Conservation (phyloP, 176 grass and related monocot genomes). For the Aechmea fasciata region DNA sequence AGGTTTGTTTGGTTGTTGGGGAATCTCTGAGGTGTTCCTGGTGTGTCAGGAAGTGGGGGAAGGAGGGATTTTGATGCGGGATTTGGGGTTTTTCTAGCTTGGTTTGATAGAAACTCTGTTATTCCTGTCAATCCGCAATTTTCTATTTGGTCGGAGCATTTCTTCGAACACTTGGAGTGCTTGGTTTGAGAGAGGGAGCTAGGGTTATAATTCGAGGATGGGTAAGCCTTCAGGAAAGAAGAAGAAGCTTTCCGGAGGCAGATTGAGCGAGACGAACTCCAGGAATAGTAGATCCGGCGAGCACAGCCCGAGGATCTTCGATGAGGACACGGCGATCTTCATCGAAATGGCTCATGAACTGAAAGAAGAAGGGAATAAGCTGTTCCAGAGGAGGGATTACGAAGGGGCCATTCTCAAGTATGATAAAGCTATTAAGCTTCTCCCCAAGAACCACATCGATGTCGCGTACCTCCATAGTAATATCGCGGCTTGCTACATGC, state of each 20-base stretch:
- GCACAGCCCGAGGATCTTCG: conserved; percentile 34
- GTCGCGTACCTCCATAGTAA: conserved; percentile 65
- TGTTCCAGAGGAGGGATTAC: conserved; percentile 77
- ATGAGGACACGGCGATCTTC: conserved; percentile 62
- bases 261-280: conserved; percentile 35
- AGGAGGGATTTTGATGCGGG: neutral
- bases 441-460: conserved; percentile 47
- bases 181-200: neutral
- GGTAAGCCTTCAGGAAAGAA: conserved; percentile 80
- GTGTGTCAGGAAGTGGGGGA: neutral
- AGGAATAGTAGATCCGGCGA: conserved; percentile 30
- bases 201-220: conserved; percentile 23
- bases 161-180: neutral
- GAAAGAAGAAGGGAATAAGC: conserved; percentile 77
- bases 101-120: neutral
- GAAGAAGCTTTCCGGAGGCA: conserved; percentile 24
- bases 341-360: conserved; percentile 61
- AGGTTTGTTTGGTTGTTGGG: neutral
- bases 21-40: neutral
- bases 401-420: conserved; percentile 63
- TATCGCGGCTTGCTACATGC: conserved; percentile 91
- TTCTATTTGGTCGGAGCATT: neutral
- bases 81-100: neutral
- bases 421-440: conserved; percentile 71
- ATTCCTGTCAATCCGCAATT: neutral